Conservation (phyloP, 225 moss, liverwort and hornwort species). For the Polytrichum commune region DNA sequence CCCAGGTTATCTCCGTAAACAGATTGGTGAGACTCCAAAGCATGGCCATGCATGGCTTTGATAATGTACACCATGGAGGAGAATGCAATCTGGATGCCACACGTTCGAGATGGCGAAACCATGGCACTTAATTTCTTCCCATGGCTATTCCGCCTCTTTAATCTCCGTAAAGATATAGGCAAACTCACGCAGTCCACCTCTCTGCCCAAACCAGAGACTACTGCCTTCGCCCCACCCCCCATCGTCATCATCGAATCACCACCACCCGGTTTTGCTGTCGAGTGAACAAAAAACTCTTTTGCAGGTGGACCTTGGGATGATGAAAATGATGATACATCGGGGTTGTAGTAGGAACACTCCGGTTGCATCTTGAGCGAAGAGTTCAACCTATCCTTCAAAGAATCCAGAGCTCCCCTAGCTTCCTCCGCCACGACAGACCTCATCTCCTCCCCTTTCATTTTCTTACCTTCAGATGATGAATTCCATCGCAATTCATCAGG, state of each 20-base stretch:
- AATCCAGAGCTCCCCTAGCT: constrained; percentile 45
- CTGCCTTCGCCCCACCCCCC: neutral
- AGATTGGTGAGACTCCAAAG: constrained; percentile 49
- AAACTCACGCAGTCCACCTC: constrained; percentile 31
- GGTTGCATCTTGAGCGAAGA: constrained; percentile 44
- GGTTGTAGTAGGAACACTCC: constrained; percentile 31
- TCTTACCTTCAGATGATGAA: no score
- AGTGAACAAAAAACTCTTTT: neutral
- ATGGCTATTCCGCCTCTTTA: constrained; percentile 39
- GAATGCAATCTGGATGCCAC: constrained; percentile 68
- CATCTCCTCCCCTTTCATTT: neutral
- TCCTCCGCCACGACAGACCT: constrained; percentile 43
- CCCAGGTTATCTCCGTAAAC: constrained; percentile 32
- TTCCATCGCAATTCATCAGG: neutral
- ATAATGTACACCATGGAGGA: constrained; percentile 77
- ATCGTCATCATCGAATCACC: no score
- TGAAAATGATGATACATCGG: no score
- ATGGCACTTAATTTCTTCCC: neutral
- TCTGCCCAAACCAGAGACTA: constrained; percentile 23
- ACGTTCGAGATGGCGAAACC: constrained; percentile 2
- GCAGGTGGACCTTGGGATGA: no score
- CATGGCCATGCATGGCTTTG: constrained; percentile 66
- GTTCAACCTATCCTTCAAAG: constrained; percentile 44
- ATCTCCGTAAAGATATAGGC: constrained; percentile 26
- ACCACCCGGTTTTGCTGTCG: neutral